Conservation (phyloP, 1,284 basidiomycete species). For the Thelephora terrestris region DNA sequence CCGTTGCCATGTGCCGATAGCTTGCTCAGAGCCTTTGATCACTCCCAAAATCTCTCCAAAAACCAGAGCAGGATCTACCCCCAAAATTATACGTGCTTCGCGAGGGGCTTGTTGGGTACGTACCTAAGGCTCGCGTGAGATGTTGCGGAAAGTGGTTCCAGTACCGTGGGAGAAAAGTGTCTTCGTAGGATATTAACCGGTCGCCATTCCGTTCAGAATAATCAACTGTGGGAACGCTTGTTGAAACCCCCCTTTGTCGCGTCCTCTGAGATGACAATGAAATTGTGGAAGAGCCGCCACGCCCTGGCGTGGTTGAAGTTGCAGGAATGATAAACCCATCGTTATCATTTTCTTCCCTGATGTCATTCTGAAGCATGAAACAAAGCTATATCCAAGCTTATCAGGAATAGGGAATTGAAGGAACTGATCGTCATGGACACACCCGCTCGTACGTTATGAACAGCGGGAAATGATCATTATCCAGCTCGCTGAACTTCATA, state of each 20-base stretch:
- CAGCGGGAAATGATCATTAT: slow-evolving; percentile 57
- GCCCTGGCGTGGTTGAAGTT: too few relatives aligned
- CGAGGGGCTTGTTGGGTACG: slow-evolving; percentile 6
- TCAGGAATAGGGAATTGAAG: too few relatives aligned
- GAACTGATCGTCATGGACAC: too few relatives aligned
- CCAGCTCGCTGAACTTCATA: slow-evolving; percentile 40
- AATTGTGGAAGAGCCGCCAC: too few relatives aligned
- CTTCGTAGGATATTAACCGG: slow-evolving; percentile 40
- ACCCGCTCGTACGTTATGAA: slow-evolving; percentile 62
- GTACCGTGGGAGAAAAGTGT: slow-evolving; percentile 43
- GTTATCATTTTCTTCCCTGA: slow-evolving; percentile 7
- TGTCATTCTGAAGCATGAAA: slow-evolving; percentile 31
- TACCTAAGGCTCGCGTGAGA: slow-evolving; percentile 47
- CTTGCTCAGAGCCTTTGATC: slow-evolving; percentile 54
- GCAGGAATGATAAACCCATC: too few relatives aligned
- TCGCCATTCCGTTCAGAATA: too few relatives aligned
- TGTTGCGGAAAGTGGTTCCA: slow-evolving; percentile 55
- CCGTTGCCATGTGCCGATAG: slow-evolving; percentile 25
- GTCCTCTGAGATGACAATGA: too few relatives aligned
- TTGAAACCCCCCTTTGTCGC: too few relatives aligned
- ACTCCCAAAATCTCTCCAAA: slow-evolving; percentile 64
- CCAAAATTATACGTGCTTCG: too few relatives aligned
- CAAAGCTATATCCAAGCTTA: too few relatives aligned
- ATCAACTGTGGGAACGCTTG: too few relatives aligned
- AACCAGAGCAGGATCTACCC: slow-evolving; percentile 49